These are phyloP conservation scores for Sporothrix inflata DNA, from an alignment of 2,329 filamentous ascomycete genomes.

Conservation along the genomic window DNA sequence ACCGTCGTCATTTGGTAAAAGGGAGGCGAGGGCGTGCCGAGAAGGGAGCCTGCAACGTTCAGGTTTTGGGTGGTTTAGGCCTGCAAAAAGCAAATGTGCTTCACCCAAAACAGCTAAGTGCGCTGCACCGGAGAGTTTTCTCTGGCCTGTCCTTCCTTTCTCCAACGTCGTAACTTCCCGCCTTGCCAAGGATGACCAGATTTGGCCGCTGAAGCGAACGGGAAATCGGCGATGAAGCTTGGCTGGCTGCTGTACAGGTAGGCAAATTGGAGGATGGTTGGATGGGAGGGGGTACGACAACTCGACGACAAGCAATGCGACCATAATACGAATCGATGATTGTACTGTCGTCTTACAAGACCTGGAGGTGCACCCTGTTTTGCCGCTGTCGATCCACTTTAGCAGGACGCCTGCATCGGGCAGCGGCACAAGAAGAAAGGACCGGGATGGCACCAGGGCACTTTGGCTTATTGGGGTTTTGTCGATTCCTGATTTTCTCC, in stretches of 20 bases:
- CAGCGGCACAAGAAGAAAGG: background rate
- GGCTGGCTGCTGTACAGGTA: background rate
- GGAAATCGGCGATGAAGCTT: slow-evolving; percentile 3
- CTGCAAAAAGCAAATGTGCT: too few species aligned
- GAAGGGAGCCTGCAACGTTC: background rate
- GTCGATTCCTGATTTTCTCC: background rate
- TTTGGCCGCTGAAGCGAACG: background rate
- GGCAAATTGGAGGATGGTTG: too few species aligned
- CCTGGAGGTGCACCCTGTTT: background rate
- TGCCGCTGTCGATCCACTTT: background rate
- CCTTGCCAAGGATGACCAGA: background rate
- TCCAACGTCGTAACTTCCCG: background rate
- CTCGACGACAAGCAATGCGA: too few species aligned
- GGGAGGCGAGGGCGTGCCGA: background rate
- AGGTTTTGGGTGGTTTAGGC: too few species aligned
- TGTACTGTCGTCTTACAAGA: background rate
- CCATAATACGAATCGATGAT: too few species aligned
- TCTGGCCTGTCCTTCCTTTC: too few species aligned
- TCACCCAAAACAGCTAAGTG: background rate
- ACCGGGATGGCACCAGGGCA: slow-evolving; percentile 2
- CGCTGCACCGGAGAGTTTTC: background rate
- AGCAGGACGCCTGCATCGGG: background rate
- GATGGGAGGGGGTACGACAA: too few species aligned
- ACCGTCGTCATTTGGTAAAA: background rate
- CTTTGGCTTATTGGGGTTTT: background rate